Evolutionary conservation across 129 eudicot genomes (phyloP), one percentile per base, ranked within the genome.

Genomic region (Chrysanthemum makinoi): DNA sequence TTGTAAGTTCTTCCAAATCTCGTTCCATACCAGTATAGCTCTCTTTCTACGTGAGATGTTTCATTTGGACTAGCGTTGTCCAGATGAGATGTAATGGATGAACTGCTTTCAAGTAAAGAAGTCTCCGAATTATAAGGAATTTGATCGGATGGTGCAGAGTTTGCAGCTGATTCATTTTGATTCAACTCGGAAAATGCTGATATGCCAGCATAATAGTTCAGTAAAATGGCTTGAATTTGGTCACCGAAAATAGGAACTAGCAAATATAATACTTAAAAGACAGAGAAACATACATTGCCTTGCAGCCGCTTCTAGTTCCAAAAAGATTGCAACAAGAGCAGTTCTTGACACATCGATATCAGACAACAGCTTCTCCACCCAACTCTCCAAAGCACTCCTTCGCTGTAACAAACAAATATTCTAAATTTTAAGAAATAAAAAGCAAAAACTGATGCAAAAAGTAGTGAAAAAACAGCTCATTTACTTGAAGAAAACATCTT

Each of bases 241-340:
- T 9, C n/a, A 72, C 62, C 2, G 10, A 26, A 52, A 39, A 61
- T 22, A 72, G 48, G 53, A 26, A 39, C 44, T 39, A 39, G 10
- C 46, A 39, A 39, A 39, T 39, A n/a, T n/a, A n/a, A n/a, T n/a
- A n/a, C n/a, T n/a, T n/a, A 48, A 49, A 56, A 66, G 50, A 71
- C 72, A 74, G 35, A 73, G 80, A 72, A 79, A 86, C 96, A 82
- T 83, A 86, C 97, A 73, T 63, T 86, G 71, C 80, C 96, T 89
- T 69, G 82, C 98, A 69, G 91, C 96, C 3, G 88, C 96, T 92
- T 92, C 98, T 51, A 92, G 79, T 75, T 92, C 98, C 52, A 92
- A 86, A 74, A 92, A 92, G 75, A 79, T 81, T 30, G 96, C 98
- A 73, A 89, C 91, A 58, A 70, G 77, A 62, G 77, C 89, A 75